These are phyloP conservation scores for Arachnomyces sp. DNA, from an alignment of 2,329 filamentous ascomycete species.

Conservation along the genomic window DNA sequence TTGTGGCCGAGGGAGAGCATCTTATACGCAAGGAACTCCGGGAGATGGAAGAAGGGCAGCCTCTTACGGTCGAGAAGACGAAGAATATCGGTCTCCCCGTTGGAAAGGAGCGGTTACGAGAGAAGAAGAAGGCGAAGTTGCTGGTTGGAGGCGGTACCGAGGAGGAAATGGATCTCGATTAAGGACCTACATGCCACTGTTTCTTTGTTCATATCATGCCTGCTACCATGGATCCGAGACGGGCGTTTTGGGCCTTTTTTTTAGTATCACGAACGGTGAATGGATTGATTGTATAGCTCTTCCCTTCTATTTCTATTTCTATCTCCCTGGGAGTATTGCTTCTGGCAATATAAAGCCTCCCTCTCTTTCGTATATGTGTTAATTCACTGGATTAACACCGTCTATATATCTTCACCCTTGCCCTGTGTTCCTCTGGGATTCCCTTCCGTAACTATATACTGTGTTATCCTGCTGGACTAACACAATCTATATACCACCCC, in stretches of 20 bases:
- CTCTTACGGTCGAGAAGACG: conserved; percentile 26
- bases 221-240: conserved; percentile 13
- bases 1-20: conserved; percentile 88
- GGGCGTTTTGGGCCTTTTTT: conserved; percentile 16
- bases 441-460: not conserved
- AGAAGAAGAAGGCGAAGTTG: conserved; percentile 37
- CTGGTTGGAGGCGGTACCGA: conserved; percentile 37
- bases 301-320: conserved; percentile 5
- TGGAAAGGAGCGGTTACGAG: conserved; percentile 33
- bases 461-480: not conserved
- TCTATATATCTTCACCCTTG: not conserved
- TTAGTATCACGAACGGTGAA: conserved; percentile 6
- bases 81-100: conserved; percentile 30
- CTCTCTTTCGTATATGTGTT: too few relatives aligned
- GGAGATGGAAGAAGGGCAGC: conserved; percentile 41
- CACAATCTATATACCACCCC: too few relatives aligned
- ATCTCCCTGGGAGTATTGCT: conserved; percentile 3
- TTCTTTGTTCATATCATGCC: conserved; percentile 13
- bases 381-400: not conserved
- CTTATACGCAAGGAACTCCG: conserved; percentile 66
- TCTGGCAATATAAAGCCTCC: not conserved
- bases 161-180: conserved; percentile 42
- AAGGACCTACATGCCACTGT: conserved; percentile 15
- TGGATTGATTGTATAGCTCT: not conserved
- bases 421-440: not conserved